Evolutionary conservation across 1,284 basidiomycete species (phyloP).

Genomic region (Ganoderma meredithae): DNA sequence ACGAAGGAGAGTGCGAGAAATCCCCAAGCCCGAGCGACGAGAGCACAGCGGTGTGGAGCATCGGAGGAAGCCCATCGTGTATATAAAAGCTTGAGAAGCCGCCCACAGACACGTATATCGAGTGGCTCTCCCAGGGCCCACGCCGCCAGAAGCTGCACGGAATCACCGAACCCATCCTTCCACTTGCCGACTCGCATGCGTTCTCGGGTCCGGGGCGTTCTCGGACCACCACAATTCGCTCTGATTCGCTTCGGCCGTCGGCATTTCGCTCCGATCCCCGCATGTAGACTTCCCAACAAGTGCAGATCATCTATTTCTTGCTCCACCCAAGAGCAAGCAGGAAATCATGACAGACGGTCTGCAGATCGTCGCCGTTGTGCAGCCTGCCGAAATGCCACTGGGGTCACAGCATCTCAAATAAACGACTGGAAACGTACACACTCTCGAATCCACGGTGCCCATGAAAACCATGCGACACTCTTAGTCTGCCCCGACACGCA

Average conservation of each 20-base stretch:
- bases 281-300: neutral
- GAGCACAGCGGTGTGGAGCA: neutral
- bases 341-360: neutral
- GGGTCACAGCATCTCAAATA: neutral
- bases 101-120: neutral
- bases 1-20: neutral
- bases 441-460: neutral
- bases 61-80: neutral
- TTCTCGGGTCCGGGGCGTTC: neutral
- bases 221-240: neutral
- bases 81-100: neutral
- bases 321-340: neutral
- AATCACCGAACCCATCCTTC: neutral
- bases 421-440: neutral
- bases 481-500: constrained; percentile 43
- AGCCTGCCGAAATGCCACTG: neutral
- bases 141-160: neutral
- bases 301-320: neutral
- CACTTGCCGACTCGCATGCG: too few species aligned
- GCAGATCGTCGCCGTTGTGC: neutral
- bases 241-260: constrained; percentile 5
- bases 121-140: neutral
- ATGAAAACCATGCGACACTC: neutral
- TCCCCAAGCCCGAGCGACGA: neutral
- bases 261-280: neutral